Percentiles rank a stretch among this genome's conserved stretches.
Evolutionary conservation across 345 rosid genomes (phyloP).

Genomic region (Draba incana): DNA sequence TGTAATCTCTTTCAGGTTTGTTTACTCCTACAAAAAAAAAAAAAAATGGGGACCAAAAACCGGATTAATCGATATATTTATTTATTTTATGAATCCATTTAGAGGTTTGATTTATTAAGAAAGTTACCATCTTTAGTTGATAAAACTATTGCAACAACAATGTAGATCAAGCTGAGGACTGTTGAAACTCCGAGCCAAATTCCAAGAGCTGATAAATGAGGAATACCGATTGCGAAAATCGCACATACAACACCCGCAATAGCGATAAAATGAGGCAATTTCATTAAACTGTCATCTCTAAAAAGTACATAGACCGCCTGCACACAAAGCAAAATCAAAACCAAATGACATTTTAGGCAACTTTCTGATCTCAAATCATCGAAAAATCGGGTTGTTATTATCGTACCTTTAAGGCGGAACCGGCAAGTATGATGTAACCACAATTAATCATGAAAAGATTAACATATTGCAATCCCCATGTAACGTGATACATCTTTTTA

Average conservation of each 20-base stretch:
- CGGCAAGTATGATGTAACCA: conserved; percentile 60
- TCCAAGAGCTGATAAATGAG: conserved; percentile 85
- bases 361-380: too few relatives aligned
- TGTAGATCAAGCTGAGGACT: conserved; percentile 62
- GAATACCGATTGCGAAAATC: conserved; percentile 75
- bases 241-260: conserved; percentile 60
- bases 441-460: conserved; percentile 62
- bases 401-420: conserved; percentile 51
- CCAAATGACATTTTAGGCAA: neutral
- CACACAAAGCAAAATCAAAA: conserved; percentile 9
- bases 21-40: conserved; percentile 51
- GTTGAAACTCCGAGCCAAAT: conserved; percentile 87
- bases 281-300: conserved; percentile 52
- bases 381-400: neutral
- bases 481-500: conserved; percentile 38
- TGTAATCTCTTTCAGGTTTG: conserved; percentile 76
- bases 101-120: neutral
- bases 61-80: neutral
- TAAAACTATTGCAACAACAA: conserved; percentile 59
- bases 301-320: conserved; percentile 61
- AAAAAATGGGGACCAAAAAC: neutral
- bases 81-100: neutral
- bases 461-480: conserved; percentile 60
- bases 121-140: conserved; percentile 67
- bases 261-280: conserved; percentile 58